Percentiles rank a stretch among this genome's conserved stretches.
Evolutionary conservation across 2,329 filamentous ascomycete genomes (phyloP).

Genomic region (Myriosclerotinia scirpicola): DNA sequence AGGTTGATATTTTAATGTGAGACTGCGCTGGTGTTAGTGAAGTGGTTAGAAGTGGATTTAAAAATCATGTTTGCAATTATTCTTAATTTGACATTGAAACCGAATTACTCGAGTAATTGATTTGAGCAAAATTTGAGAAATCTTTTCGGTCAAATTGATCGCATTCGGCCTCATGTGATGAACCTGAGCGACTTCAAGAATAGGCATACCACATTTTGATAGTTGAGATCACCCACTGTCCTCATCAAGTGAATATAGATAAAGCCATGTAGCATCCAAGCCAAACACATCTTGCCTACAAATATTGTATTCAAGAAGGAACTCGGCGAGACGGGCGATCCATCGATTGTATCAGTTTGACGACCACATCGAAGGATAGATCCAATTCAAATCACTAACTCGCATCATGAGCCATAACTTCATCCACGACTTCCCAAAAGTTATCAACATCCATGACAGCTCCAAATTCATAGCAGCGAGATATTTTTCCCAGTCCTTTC

Average conservation of each 20-base stretch:
- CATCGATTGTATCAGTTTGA: not conserved
- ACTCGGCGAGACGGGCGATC: too few relatives aligned
- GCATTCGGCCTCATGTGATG: not conserved
- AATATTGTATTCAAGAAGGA: not conserved
- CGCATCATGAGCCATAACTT: slow-evolving; percentile 17
- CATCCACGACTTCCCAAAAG: slow-evolving; percentile 35
- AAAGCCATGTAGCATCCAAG: not conserved
- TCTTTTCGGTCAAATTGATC: not conserved
- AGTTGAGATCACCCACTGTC: too few relatives aligned
- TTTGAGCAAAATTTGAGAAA: not conserved
- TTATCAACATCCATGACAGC: slow-evolving; percentile 34
- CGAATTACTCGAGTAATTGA: not conserved
- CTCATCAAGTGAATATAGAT: not conserved
- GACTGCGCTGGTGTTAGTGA: not conserved
- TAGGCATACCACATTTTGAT: not conserved
- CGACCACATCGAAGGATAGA: not conserved
- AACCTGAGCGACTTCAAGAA: fast-evolving
- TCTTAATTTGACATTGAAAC: not conserved
- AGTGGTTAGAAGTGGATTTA: too few relatives aligned
- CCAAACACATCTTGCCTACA: not conserved
- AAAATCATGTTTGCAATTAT: not conserved
- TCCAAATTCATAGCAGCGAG: slow-evolving; percentile 36
- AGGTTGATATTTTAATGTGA: not conserved
- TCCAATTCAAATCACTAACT: not conserved
- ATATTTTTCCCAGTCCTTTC: slow-evolving; percentile 29